Conservation (phyloP, 2,329 filamentous ascomycete species). For the Tympanopsis confertula region DNA sequence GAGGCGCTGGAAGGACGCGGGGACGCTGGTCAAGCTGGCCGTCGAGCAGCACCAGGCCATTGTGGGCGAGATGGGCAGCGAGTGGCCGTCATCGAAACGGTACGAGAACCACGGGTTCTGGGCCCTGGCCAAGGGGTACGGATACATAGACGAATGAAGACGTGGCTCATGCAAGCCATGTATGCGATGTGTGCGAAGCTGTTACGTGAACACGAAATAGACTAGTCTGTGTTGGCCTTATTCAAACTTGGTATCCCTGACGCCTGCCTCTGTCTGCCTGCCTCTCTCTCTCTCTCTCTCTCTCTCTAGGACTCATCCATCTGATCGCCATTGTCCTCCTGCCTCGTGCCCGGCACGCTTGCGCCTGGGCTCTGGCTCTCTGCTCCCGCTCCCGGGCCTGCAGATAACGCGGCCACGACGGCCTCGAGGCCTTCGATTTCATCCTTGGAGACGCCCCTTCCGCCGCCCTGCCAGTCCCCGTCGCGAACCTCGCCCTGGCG, state of each 20-base stretch:
- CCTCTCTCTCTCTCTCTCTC: too few species aligned
- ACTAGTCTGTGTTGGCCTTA: too few species aligned
- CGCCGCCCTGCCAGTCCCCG: slow-evolving; percentile 50
- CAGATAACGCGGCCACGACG: slow-evolving; percentile 26
- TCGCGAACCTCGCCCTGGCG: slow-evolving; percentile 49
- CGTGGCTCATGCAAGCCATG: too few species aligned
- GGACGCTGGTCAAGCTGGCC: slow-evolving; percentile 9
- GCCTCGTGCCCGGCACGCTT: too few species aligned
- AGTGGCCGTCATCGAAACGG: slow-evolving; percentile 8
- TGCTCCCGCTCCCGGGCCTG: too few species aligned
- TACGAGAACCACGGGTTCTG: slow-evolving; percentile 39
- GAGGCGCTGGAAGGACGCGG: slow-evolving; percentile 8
- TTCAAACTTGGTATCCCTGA: too few species aligned
- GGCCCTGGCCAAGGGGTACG: slow-evolving; percentile 28
- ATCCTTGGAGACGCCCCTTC: slow-evolving; percentile 31
- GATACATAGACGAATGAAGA: slow-evolving; percentile 20
- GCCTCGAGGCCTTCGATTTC: slow-evolving; percentile 47
- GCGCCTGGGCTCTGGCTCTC: too few species aligned
- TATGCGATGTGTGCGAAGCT: too few species aligned
- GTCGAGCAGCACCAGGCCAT: slow-evolving; percentile 8
- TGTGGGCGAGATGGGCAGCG: not conserved
- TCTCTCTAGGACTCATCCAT: too few species aligned
- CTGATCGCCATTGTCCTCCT: too few species aligned
- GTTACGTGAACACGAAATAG: too few species aligned
- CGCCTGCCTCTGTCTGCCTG: too few species aligned